These are phyloP conservation scores for Cyathus striatus DNA, from an alignment of 768 basidiomycete species.

Conservation along the genomic window DNA sequence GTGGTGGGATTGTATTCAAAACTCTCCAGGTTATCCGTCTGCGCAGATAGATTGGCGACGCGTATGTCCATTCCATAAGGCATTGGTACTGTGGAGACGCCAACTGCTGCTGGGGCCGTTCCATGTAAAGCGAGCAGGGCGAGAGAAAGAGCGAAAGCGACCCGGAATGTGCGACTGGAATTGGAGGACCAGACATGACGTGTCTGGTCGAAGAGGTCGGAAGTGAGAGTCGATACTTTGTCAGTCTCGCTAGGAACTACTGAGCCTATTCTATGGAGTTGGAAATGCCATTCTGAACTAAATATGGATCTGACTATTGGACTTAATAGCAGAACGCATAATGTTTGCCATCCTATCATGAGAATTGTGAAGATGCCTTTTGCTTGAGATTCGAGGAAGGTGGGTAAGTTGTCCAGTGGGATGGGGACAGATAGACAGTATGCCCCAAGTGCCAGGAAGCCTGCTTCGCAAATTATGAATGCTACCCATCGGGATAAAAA, in stretches of 20 bases:
- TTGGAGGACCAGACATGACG: neutral
- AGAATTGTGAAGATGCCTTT: constrained; percentile 2
- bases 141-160: neutral
- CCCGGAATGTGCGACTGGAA: constrained; percentile 1
- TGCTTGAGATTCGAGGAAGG: too few species aligned
- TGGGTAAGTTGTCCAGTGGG: too few species aligned
- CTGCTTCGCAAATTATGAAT: too few species aligned
- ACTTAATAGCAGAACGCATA: constrained; percentile 1
- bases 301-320: constrained; percentile 2
- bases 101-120: constrained; percentile 2
- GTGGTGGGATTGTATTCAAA: neutral
- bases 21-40: neutral
- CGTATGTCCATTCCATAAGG: neutral
- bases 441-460: too few species aligned
- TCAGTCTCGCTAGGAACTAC: constrained; percentile 2
- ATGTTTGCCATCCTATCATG: constrained; percentile 1
- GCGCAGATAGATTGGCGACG: constrained; percentile 4
- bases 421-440: too few species aligned
- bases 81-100: neutral
- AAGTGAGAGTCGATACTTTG: constrained; percentile 2
- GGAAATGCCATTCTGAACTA: constrained; percentile 4
- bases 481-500: too few species aligned
- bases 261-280: neutral
- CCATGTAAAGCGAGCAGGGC: neutral
- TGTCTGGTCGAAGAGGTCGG: constrained; percentile 1